phyloP scores from a whole-genome alignment of 768 basidiomycete species.

The Panellus pusillus region DNA sequence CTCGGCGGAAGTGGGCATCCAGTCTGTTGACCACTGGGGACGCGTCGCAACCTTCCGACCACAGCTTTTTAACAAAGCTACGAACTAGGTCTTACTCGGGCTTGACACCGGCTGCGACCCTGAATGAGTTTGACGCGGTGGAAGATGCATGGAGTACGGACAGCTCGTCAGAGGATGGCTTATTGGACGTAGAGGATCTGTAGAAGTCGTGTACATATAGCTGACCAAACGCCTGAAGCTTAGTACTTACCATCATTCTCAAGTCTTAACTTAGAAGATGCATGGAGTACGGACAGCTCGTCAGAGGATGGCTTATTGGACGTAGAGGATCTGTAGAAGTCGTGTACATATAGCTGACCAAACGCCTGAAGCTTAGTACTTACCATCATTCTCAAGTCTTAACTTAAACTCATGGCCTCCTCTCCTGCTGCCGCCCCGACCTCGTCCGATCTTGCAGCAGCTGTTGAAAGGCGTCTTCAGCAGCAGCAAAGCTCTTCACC shows the following conservation, averaged over 20 bases:
- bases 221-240: no score
- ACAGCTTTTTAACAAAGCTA: constrained; percentile 41
- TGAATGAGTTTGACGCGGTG: constrained; percentile 25
- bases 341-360: background rate
- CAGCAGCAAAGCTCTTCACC: constrained; percentile 24
- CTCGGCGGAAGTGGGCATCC: constrained; percentile 51
- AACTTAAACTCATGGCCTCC: constrained; percentile 27
- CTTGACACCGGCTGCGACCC: constrained; percentile 37
- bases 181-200: constrained; percentile 17
- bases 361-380: no score
- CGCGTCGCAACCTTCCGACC: constrained; percentile 6
- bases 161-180: constrained; percentile 54
- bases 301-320: constrained; percentile 43
- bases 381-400: no score
- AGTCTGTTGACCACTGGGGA: constrained; percentile 37
- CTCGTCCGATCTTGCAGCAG: constrained; percentile 34
- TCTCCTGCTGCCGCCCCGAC: background rate
- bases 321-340: constrained; percentile 16
- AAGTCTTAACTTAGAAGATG: no score
- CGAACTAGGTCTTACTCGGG: constrained; percentile 46
- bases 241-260: no score
- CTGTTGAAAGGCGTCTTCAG: constrained; percentile 44
- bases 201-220: constrained; percentile 1
- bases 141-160: constrained; percentile 58
- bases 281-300: constrained; percentile 64